Evolutionary conservation across 1,284 basidiomycete genomes (phyloP), one percentile per base, ranked within the genome.

Genomic region (Cystobasidiaceae sp.): DNA sequence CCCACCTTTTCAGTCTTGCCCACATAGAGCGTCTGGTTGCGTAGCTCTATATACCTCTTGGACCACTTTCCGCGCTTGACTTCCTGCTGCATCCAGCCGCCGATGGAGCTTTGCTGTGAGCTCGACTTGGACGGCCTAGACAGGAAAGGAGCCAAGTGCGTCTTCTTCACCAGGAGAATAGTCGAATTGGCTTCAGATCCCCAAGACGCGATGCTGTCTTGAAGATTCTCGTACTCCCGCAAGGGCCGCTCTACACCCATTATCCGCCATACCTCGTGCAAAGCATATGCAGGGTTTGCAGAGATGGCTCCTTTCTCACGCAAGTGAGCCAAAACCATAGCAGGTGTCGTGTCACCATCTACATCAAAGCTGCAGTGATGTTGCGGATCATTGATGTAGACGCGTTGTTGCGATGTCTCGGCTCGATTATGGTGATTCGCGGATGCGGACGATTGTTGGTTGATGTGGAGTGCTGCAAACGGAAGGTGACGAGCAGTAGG

Each of bases 31-130:
- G 85, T 84, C 68, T 92, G 89, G 72, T 92, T 89, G 44, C 87
- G 82, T 28, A 93, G 82, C 73, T 87, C 85, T 72, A 94, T 80
- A 84, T 86, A 93, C 28, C 90, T 83, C 77, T 93, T 94, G 66
- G 81, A 85, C 92, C 92, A 96, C 77, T 93, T 93, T 41, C 90
- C 90, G 66, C 86, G 84, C 78, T 91, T 93, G 58, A 81, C 81
- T 79, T 93, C 89, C 81, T 86, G 87, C 75, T 93, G 88, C 17
- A 93, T 83, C 75, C 85, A 91, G 4, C 86, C 85, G 45, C 84
- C 82, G 73, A 91, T 82, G 48, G 82, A 27, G 15, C 61, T 13
- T 55, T 37, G 51, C 46, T 65, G 33, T n/a, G 28, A 7, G 17
- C 13, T 25, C 52, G 39, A 19, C 34, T 46, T 7, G 43, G 41